Conservation (phyloP, 768 basidiomycete species). For the Boletus bicolor region DNA sequence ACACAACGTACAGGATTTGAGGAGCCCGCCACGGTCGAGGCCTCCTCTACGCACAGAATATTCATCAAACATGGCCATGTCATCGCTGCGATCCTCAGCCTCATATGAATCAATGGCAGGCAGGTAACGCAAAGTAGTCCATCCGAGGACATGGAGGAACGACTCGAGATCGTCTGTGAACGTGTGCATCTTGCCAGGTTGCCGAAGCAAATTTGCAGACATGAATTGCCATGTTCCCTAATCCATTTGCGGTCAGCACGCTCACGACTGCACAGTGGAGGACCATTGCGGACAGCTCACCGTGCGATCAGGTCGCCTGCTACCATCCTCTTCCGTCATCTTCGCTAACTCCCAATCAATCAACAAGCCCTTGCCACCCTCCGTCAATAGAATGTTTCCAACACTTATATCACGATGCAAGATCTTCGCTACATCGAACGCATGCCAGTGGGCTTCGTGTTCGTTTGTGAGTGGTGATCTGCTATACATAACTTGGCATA, state of each 20-base stretch:
- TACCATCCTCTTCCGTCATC: not conserved
- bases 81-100: not conserved
- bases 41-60: no score
- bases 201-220: not conserved
- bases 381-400: not conserved
- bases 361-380: conserved; percentile 6
- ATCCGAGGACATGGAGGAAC: conserved; percentile 14
- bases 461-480: not conserved
- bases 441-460: conserved; percentile 21
- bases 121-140: not conserved
- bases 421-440: conserved; percentile 11
- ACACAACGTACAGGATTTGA: not conserved
- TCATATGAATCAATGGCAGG: not conserved
- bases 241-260: no score
- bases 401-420: conserved; percentile 28
- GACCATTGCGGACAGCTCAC: not conserved
- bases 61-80: not conserved
- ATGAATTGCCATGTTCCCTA: not conserved
- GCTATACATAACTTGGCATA: not conserved
- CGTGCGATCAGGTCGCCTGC: not conserved
- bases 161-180: conserved; percentile 34
- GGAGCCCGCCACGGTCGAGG: not conserved
- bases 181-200: conserved; percentile 11
- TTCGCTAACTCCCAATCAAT: conserved; percentile 25
- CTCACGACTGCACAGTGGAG: not conserved